phyloP scores from a whole-genome alignment of 495 filamentous ascomycete genomes.

The Talaromyces thailandensis region DNA sequence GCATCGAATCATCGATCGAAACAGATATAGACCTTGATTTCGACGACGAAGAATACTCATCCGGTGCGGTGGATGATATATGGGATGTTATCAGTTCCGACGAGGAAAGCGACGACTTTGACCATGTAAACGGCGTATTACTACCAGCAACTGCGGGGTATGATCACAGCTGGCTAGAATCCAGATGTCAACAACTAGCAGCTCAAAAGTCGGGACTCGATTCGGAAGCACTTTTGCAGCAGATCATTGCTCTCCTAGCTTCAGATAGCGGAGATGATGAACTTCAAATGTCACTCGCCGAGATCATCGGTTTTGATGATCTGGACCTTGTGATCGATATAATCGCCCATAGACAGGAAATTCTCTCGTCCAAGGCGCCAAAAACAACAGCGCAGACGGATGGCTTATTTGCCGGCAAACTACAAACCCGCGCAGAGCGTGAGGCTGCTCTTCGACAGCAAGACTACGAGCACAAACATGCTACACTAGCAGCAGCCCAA shows the following conservation, averaged over 20 bases:
- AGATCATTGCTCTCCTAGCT: slow-evolving; percentile 59
- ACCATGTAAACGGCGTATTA: slow-evolving; percentile 21
- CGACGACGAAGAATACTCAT: slow-evolving; percentile 53
- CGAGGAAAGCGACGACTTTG: slow-evolving; percentile 43
- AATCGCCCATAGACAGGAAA: slow-evolving; percentile 59
- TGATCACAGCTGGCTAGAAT: slow-evolving; percentile 50
- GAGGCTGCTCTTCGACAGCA: slow-evolving; percentile 62
- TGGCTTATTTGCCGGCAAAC: slow-evolving; percentile 41
- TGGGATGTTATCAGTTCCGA: slow-evolving; percentile 82
- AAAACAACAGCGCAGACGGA: slow-evolving; percentile 33
- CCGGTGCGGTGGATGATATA: slow-evolving; percentile 63
- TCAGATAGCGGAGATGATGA: slow-evolving; percentile 67
- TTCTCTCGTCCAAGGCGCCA: slow-evolving; percentile 33
- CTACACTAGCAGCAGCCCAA: slow-evolving; percentile 52
- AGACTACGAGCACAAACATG: slow-evolving; percentile 76
- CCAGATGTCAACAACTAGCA: slow-evolving; percentile 53
- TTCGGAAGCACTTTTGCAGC: slow-evolving; percentile 52
- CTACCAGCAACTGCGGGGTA: slow-evolving; percentile 18
- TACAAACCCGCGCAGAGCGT: slow-evolving; percentile 69
- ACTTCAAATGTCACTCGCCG: slow-evolving; percentile 79
- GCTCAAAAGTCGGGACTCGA: slow-evolving; percentile 52
- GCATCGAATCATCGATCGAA: slow-evolving; percentile 37
- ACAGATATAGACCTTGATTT: slow-evolving; percentile 51
- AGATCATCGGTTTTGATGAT: slow-evolving; percentile 87
- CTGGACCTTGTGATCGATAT: slow-evolving; percentile 82